A percentile compares a stretch with the other conserved stretches of the same genome.
Evolutionary conservation across 1,284 basidiomycete genomes (phyloP).

Genomic region (Chondrostereum purpureum): DNA sequence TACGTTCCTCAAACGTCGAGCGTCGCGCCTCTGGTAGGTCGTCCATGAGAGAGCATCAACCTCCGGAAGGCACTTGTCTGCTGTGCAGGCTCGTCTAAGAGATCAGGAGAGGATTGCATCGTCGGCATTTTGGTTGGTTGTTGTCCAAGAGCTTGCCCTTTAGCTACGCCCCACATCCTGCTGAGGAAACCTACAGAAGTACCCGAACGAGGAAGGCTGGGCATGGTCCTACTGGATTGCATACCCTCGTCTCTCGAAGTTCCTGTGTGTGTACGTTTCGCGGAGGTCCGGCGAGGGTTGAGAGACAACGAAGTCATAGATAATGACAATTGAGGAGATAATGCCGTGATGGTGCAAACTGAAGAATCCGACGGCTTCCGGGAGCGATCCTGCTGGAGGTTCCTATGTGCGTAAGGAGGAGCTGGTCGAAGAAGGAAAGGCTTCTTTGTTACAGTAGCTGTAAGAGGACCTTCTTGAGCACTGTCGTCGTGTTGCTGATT

Average conservation of each 20-base stretch:
- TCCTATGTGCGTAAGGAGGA: constrained; percentile 38
- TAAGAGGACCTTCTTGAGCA: constrained; percentile 2
- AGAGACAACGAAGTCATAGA: constrained; percentile 15
- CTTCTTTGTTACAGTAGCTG: constrained; percentile 19
- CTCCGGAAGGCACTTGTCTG: background rate
- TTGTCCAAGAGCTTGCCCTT: constrained; percentile 12
- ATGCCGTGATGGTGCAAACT: constrained; percentile 37
- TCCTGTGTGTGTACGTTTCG: constrained; percentile 24
- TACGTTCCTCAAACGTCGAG: background rate
- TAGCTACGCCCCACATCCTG: constrained; percentile 59
- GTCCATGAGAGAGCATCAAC: background rate
- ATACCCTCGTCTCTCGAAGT: constrained; percentile 17
- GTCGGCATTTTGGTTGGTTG: background rate
- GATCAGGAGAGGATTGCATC: background rate
- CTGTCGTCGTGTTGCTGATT: constrained; percentile 8
- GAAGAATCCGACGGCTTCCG: constrained; percentile 54
- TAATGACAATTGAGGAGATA: constrained; percentile 17
- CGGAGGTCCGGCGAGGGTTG: constrained; percentile 18
- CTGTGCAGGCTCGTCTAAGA: background rate
- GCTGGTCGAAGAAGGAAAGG: constrained; percentile 35
- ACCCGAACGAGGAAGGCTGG: constrained; percentile 29
- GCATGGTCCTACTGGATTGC: constrained; percentile 36
- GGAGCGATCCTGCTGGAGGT: constrained; percentile 30
- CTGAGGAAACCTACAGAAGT: constrained; percentile 48
- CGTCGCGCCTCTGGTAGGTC: background rate